Conservation (phyloP, 1,284 basidiomycete genomes). For the Leucocoprinus gongylophorus region DNA sequence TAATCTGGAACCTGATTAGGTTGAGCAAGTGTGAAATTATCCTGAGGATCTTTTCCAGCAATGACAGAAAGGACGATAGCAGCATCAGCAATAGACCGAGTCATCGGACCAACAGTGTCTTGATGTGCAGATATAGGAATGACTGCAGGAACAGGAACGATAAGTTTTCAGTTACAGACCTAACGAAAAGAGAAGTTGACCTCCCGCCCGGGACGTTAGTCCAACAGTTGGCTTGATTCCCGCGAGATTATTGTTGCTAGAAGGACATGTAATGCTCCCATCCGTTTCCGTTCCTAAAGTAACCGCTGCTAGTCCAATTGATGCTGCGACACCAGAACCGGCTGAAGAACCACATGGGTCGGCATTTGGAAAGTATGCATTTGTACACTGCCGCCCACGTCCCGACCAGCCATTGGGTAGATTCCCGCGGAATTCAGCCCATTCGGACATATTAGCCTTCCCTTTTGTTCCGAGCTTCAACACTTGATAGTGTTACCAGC, state of each 20-base stretch:
- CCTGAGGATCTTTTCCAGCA: conserved; percentile 48
- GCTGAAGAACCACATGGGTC: conserved; percentile 62
- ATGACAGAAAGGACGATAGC: conserved; percentile 54
- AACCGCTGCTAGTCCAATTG: conserved; percentile 55
- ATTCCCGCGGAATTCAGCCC: conserved; percentile 49
- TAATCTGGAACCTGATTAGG: conserved; percentile 49
- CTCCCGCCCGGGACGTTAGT: conserved; percentile 55
- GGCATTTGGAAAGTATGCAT: conserved; percentile 52
- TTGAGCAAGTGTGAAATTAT: conserved; percentile 56
- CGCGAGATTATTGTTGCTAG: conserved; percentile 46
- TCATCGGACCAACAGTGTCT: conserved; percentile 59
- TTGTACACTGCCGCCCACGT: conserved; percentile 55
- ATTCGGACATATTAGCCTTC: conserved; percentile 63
- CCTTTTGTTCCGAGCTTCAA: conserved; percentile 23
- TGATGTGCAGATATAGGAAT: conserved; percentile 57
- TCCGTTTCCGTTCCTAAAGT: conserved; percentile 62
- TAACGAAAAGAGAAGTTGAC: conserved; percentile 23
- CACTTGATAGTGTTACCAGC: not conserved
- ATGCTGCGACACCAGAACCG: conserved; percentile 53
- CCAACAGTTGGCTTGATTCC: conserved; percentile 61
- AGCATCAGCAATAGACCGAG: conserved; percentile 52
- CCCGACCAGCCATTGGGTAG: conserved; percentile 59
- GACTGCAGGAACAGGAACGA: conserved; percentile 29
- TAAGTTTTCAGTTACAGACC: not conserved
- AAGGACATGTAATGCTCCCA: conserved; percentile 53